A percentile compares a stretch with the other conserved stretches of the same genome.
phyloP scores from a whole-genome alignment of 352 stramenopile species.

The Globisporangium lucens region DNA sequence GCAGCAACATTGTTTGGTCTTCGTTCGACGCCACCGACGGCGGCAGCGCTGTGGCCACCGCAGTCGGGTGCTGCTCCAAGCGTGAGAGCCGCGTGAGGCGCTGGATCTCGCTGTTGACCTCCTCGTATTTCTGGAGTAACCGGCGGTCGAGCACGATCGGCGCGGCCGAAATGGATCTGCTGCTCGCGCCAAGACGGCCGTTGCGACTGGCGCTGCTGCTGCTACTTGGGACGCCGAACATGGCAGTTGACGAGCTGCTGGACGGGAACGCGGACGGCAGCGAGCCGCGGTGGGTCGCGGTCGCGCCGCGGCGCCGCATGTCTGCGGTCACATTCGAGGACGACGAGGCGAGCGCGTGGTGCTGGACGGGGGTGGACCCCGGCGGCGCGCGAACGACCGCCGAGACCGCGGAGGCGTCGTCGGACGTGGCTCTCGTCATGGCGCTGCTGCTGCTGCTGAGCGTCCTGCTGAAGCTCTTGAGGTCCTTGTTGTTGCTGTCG shows the following conservation, averaged over 20 bases:
- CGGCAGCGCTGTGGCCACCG: neutral
- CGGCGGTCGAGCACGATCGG: conserved; percentile 54
- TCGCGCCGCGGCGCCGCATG: conserved; percentile 16
- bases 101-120: conserved; percentile 76
- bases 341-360: conserved; percentile 75
- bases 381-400: conserved; percentile 1
- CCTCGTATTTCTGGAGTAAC: conserved; percentile 69
- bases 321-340: conserved; percentile 16
- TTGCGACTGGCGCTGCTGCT: conserved; percentile 5
- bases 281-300: conserved; percentile 12
- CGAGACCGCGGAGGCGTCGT: neutral
- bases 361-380: conserved; percentile 21
- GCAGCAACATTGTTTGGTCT: conserved; percentile 23
- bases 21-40: conserved; percentile 1
- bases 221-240: conserved; percentile 6
- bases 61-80: conserved; percentile 26
- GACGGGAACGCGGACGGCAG: conserved; percentile 14
- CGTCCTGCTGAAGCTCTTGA: neutral
- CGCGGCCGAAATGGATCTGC: neutral
- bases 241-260: neutral
- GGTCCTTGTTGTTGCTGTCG: neutral
- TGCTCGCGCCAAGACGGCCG: neutral
- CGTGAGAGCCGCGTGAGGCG: conserved; percentile 62
- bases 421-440: conserved; percentile 3
- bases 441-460: neutral